These are phyloP conservation scores for Rhizopogon sp. DNA, from an alignment of 768 basidiomycete species.

Conservation along the genomic window DNA sequence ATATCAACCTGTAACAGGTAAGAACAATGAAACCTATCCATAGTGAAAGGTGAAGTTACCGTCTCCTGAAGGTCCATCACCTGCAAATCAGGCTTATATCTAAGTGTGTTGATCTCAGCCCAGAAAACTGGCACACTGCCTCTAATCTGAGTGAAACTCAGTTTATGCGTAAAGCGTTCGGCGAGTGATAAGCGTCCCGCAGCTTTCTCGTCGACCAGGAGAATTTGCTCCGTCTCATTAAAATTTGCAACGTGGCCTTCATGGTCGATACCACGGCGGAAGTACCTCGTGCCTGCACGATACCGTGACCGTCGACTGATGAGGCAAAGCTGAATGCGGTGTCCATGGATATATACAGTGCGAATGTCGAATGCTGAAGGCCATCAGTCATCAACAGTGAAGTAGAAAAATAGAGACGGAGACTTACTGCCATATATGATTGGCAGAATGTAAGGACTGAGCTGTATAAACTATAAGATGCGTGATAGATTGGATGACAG, in stretches of 20 bases:
- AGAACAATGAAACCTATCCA: not conserved
- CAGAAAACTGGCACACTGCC: constrained; percentile 95
- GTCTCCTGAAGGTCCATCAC: constrained; percentile 91
- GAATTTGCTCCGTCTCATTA: constrained; percentile 95
- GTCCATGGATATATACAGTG: constrained; percentile 67
- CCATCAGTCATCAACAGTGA: constrained; percentile 4
- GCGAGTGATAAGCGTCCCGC: constrained; percentile 33
- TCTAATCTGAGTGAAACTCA: constrained; percentile 90
- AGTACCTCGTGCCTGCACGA: constrained; percentile 96
- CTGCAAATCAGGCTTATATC: constrained; percentile 95
- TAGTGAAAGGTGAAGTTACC: constrained; percentile 38
- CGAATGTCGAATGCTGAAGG: constrained; percentile 81
- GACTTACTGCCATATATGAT: constrained; percentile 91
- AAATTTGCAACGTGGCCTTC: constrained; percentile 93
- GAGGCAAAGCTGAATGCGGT: constrained; percentile 77
- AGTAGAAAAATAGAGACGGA: not conserved
- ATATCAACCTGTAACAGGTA: constrained; percentile 51
- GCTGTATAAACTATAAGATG: constrained; percentile 39
- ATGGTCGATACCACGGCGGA: constrained; percentile 87
- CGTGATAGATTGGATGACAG: not conserved
- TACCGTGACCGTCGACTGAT: constrained; percentile 92
- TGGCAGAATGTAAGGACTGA: constrained; percentile 86
- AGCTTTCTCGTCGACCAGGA: constrained; percentile 64
- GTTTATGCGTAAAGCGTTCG: constrained; percentile 50
- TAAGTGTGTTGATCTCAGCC: constrained; percentile 92